Conservation (phyloP, 352 stramenopile species). For the Pythium chondricola region DNA sequence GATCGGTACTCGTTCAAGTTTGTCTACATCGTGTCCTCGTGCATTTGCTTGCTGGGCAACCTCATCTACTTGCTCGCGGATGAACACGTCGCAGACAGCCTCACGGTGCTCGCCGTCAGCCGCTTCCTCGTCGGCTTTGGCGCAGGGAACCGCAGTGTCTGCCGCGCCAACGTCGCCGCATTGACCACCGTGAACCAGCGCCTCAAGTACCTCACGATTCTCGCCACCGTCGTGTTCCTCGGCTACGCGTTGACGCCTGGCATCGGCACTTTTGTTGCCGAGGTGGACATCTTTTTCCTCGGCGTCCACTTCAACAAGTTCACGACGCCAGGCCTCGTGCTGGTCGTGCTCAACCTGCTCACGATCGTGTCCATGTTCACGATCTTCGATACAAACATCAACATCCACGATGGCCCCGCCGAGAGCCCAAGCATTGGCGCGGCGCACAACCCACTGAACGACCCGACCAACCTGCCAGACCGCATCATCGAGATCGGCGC, state of each 20-base stretch:
- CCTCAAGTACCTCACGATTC: slow-evolving; percentile 66
- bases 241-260: slow-evolving; percentile 70
- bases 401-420: slow-evolving; percentile 48
- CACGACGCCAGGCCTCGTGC: slow-evolving; percentile 56
- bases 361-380: slow-evolving; percentile 66
- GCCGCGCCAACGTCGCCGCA: slow-evolving; percentile 60
- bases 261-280: slow-evolving; percentile 56
- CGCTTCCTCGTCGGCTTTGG: slow-evolving; percentile 77
- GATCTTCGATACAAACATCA: slow-evolving; percentile 43
- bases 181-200: slow-evolving; percentile 70
- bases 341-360: slow-evolving; percentile 51
- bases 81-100: slow-evolving; percentile 43
- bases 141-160: slow-evolving; percentile 73
- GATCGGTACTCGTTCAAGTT: slow-evolving; percentile 75
- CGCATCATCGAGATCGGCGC: slow-evolving; percentile 68
- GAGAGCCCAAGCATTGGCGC: slow-evolving; percentile 35
- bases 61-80: slow-evolving; percentile 73
- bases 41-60: slow-evolving; percentile 66
- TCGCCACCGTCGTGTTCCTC: slow-evolving; percentile 70
- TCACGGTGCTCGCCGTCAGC: slow-evolving; percentile 43
- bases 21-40: slow-evolving; percentile 75
- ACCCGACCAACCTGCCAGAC: slow-evolving; percentile 49
- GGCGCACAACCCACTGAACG: slow-evolving; percentile 39
- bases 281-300: slow-evolving; percentile 48
- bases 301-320: slow-evolving; percentile 75